Evolutionary conservation across 192 early-diverging fungal species (phyloP), one percentile per base, ranked within the genome.

Genomic region (Nowakowskiella sp.): DNA sequence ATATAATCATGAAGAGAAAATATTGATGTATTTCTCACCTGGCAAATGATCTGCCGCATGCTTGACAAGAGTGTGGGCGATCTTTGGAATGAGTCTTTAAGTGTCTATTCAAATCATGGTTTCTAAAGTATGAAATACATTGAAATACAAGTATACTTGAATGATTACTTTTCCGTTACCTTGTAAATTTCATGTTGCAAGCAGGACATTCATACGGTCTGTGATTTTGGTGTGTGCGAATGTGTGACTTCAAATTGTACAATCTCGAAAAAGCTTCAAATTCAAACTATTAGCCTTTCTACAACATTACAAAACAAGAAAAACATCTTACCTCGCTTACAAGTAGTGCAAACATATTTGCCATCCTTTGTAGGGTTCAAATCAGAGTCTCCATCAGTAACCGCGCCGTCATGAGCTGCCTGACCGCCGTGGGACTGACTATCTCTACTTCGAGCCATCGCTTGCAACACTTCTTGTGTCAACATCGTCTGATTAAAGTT

Each of bases 91-190:
- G 67, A 16, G 67, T 69, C 29, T 61, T 61, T 46, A 66, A 21
- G 27, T 69, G 67, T 26, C 67, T 51, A 44, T 60, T 69, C 42
- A 69, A 53, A 45, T 69, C 67, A 45, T 69, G 67, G 49, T 69
- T 69, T 48, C 67, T 64, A 34, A 13, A 31, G 16, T 58, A n/a
- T n/a, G n/a, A n/a, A n/a, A n/a, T n/a, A n/a, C n/a, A n/a, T n/a
- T n/a, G n/a, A n/a, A n/a, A n/a, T n/a, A n/a, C n/a, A n/a, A n/a
- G 21, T 61, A 52, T 48, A 2, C 10, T 9, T 21, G 42, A 61
- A 13, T 9, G n/a, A 44, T 10, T 16, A 61, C 1, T 10, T 19
- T 13, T 3, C 9, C 53, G 31, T 5, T 32, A 70, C 68, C 68
- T 62, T 6, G 68, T 64, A 42, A 71, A 71, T 22, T 53, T 7